Conservation (phyloP, 768 basidiomycete genomes). For the Mycena venus region DNA sequence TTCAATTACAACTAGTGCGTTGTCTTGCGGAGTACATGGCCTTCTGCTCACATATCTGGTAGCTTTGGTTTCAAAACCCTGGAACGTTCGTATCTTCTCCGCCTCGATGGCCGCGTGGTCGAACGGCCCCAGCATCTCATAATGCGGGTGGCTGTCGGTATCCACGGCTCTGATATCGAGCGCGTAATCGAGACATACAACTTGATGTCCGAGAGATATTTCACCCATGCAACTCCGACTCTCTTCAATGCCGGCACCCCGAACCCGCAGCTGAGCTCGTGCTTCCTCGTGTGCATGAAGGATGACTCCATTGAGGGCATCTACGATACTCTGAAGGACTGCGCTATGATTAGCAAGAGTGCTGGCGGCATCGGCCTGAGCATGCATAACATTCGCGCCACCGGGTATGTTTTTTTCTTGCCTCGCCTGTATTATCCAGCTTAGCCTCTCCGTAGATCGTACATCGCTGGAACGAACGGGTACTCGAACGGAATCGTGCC, state of each 20-base stretch:
- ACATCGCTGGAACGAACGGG: constrained; percentile 99
- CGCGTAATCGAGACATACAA: constrained; percentile 93
- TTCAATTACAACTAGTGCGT: constrained; percentile 96
- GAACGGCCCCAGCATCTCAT: constrained; percentile 99
- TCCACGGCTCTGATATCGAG: constrained; percentile 92
- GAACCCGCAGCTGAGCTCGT: constrained; percentile 92
- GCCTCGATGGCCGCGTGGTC: constrained; percentile 93
- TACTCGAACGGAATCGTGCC: constrained; percentile 99
- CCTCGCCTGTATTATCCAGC: not conserved
- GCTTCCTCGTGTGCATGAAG: constrained; percentile 98
- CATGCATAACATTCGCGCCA: constrained; percentile 97
- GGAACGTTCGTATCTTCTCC: constrained; percentile 96
- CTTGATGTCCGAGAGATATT: constrained; percentile 98
- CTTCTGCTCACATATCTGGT: not conserved
- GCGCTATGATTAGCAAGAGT: constrained; percentile 99
- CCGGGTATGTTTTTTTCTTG: constrained; percentile 68
- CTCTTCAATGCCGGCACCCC: constrained; percentile 99
- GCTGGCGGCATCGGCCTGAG: constrained; percentile 98
- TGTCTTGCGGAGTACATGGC: not conserved
- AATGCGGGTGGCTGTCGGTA: constrained; percentile 99
- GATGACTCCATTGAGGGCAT: constrained; percentile 99
- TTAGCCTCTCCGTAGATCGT: constrained; percentile 69
- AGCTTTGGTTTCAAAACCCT: constrained; percentile 99
- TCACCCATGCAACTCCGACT: constrained; percentile 98
- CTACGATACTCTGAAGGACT: constrained; percentile 97